phyloP scores from a whole-genome alignment of 2,329 filamentous ascomycete species.

The Aaosphaeria pasadenensis region DNA sequence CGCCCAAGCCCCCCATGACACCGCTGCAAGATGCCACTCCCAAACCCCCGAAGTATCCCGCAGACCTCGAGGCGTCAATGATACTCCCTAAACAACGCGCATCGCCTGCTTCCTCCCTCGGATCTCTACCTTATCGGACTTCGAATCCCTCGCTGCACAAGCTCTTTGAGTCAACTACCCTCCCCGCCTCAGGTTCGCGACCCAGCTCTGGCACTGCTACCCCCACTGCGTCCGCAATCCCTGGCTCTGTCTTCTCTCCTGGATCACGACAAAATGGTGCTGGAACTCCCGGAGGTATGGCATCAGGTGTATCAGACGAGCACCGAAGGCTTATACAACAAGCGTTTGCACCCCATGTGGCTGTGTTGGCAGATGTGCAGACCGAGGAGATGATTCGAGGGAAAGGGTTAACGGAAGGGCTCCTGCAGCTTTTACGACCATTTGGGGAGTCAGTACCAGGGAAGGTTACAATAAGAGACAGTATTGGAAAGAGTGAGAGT shows the following conservation, averaged over 20 bases:
- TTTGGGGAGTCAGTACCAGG: slow-evolving; percentile 88
- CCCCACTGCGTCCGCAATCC: slow-evolving; percentile 32
- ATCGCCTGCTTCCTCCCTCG: slow-evolving; percentile 59
- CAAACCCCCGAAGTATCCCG: slow-evolving; percentile 39
- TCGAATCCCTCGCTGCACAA: slow-evolving; percentile 52
- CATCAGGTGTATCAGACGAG: slow-evolving; percentile 51
- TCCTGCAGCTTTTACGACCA: slow-evolving; percentile 82
- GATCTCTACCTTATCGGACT: slow-evolving; percentile 52
- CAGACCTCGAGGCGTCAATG: slow-evolving; percentile 64
- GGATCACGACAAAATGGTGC: slow-evolving; percentile 34
- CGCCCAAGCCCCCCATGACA: slow-evolving; percentile 39
- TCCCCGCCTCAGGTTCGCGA: slow-evolving; percentile 38
- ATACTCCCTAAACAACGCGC: slow-evolving; percentile 58
- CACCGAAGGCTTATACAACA: slow-evolving; percentile 67
- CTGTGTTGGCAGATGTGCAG: slow-evolving; percentile 81
- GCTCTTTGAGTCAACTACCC: slow-evolving; percentile 50
- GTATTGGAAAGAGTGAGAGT: slow-evolving; percentile 74
- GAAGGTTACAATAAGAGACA: slow-evolving; percentile 87
- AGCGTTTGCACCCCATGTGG: slow-evolving; percentile 85
- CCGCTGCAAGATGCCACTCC: slow-evolving; percentile 39
- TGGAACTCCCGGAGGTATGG: slow-evolving; percentile 36
- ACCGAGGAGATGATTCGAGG: slow-evolving; percentile 75
- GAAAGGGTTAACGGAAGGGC: slow-evolving; percentile 80
- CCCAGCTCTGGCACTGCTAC: slow-evolving; percentile 44
- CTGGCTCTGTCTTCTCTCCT: slow-evolving; percentile 45